Conservation (phyloP, 352 stramenopile genomes). For the Halophytophthora polymorphica region DNA sequence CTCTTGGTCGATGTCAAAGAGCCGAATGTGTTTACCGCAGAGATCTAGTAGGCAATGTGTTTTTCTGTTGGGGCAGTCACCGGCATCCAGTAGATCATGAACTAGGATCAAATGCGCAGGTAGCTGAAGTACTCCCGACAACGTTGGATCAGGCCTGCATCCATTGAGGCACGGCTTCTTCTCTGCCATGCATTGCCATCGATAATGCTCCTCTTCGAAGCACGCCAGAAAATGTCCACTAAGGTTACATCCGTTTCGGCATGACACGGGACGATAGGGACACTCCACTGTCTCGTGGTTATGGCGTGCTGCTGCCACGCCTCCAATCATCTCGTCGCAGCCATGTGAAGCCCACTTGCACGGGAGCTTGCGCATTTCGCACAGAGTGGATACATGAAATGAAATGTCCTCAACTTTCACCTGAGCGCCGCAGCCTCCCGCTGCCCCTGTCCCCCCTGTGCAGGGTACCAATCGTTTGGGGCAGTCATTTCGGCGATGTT, state of each 20-base stretch:
- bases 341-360: conserved; percentile 58
- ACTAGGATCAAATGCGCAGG: conserved; percentile 39
- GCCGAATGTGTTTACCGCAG: conserved; percentile 57
- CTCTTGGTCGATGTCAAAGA: conserved; percentile 31
- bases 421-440: conserved; percentile 36
- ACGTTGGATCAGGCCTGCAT: conserved; percentile 5
- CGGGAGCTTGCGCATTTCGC: conserved; percentile 33
- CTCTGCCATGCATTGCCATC: conserved; percentile 64
- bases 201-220: conserved; percentile 58
- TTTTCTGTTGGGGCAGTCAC: conserved; percentile 39
- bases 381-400: conserved; percentile 58
- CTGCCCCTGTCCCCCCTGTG: conserved; percentile 6
- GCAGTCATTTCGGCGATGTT: conserved; percentile 42
- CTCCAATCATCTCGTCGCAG: conserved; percentile 41
- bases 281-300: conserved; percentile 65
- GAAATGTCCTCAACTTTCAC: conserved; percentile 54
- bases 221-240: conserved; percentile 38
- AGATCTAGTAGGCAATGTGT: conserved; percentile 52
- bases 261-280: conserved; percentile 43
- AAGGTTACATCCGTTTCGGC: conserved; percentile 45
- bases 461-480: conserved; percentile 55
- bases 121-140: conserved; percentile 3
- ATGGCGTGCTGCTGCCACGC: conserved; percentile 30
- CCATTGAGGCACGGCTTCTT: conserved; percentile 33
- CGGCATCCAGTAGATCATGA: conserved; percentile 41